Conservation (phyloP, 768 basidiomycete species). For the Lactarius evosmus region DNA sequence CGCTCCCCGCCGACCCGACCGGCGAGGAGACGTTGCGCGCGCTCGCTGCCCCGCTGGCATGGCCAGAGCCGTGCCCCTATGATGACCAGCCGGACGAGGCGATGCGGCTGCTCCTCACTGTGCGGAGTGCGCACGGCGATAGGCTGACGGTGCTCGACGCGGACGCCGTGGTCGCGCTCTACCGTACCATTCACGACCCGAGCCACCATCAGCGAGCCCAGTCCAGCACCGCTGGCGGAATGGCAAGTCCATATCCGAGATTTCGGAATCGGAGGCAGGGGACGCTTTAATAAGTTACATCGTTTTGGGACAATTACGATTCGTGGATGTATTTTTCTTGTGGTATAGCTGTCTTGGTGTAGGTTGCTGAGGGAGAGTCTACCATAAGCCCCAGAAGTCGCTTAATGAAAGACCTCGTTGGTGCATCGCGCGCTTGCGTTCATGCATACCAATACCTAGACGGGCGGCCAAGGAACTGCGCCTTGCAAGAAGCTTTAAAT, state of each 20-base stretch:
- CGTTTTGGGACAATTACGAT: not conserved
- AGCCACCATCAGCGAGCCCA: not conserved
- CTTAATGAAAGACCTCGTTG: constrained; percentile 4
- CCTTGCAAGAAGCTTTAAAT: not conserved
- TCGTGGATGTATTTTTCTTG: not conserved
- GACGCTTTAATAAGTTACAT: not conserved
- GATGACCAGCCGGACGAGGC: not conserved
- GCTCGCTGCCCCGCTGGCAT: constrained; percentile 10
- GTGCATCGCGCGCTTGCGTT: constrained; percentile 12
- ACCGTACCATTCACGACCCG: constrained; percentile 7
- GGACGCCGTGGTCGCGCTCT: not conserved
- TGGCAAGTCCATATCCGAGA: not conserved
- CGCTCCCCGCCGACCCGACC: constrained; percentile 3
- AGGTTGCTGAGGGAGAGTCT: no score
- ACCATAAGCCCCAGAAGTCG: not conserved
- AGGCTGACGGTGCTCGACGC: constrained; percentile 5
- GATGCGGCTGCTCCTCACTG: not conserved
- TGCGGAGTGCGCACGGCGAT: not conserved
- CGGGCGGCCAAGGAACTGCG: not conserved
- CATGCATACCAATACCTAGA: constrained; percentile 12
- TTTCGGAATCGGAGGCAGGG: not conserved
- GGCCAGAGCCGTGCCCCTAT: constrained; percentile 6
- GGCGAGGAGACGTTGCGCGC: constrained; percentile 5
- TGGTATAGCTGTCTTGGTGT: no score
- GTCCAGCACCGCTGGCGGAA: not conserved